Evolutionary conservation across 2,329 filamentous ascomycete species (phyloP).

Genomic region (Anthostomella pinea): DNA sequence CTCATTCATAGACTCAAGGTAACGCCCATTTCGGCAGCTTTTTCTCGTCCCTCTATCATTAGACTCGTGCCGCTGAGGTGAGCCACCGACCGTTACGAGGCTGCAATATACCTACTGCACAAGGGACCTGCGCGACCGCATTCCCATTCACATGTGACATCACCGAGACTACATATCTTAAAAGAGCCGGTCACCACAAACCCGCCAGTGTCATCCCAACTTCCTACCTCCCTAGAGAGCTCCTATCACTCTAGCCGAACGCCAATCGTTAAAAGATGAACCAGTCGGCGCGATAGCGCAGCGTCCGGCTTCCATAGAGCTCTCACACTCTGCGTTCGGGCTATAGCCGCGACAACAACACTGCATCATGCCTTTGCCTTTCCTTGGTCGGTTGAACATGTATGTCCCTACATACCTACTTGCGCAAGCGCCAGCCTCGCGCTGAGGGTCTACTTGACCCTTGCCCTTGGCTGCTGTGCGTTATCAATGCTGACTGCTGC

Average conservation of each 20-base stretch:
- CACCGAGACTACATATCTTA: constrained; percentile 4
- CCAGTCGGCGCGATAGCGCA: constrained; percentile 21
- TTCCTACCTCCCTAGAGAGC: constrained; percentile 10
- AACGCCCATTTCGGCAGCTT: no score
- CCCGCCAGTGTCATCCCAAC: background rate
- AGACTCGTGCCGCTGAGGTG: no score
- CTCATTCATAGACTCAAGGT: no score
- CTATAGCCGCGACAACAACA: constrained; percentile 4
- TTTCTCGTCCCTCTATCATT: no score
- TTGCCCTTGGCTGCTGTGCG: background rate
- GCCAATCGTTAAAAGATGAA: no score
- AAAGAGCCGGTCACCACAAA: constrained; percentile 4
- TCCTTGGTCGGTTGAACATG: constrained; percentile 40
- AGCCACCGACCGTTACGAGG: no score
- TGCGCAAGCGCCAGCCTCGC: background rate
- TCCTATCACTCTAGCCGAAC: constrained; percentile 15
- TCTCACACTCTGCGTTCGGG: no score
- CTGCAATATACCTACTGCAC: no score
- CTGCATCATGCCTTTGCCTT: constrained; percentile 37
- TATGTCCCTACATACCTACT: constrained; percentile 22
- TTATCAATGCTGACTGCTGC: constrained; percentile 11
- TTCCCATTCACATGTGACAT: constrained; percentile 24
- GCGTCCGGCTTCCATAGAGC: constrained; percentile 13
- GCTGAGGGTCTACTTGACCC: background rate
- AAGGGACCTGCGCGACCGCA: no score